Base-by-base conservation (phyloP, 2,329 filamentous ascomycete genomes). In the Neonectria hederae region DNA sequence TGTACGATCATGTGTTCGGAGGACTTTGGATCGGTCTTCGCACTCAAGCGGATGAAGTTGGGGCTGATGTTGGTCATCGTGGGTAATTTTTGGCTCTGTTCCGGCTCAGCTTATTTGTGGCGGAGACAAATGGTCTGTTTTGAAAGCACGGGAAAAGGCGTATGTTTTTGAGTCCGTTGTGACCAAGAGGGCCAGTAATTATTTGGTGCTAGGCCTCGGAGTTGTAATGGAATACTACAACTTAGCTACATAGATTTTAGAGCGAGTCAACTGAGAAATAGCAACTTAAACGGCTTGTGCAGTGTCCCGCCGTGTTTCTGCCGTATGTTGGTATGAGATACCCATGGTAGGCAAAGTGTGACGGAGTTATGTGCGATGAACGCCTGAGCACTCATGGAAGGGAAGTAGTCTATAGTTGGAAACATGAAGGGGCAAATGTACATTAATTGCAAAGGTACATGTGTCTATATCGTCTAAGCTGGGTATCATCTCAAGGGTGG, bases 1-100 rank as follows among this genome's bases (percentile, higher is more conserved):
- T 32, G 72, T 80, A 32, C 76, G 74, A 19, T 73, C 69, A 24
- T 79, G 75, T 54, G 67, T 80, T 54, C 76, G 70, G 58, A 75
- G 69, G 43, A 76, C 74, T 30, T 69, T 77, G 56, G 73, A 76
- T 65, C 74, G 79, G 62, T 68, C 74, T n/a, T 69, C 70, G 24
- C 68, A 69, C 52, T 67, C 65, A 24, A 65, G 45, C 21, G 40
- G 58, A 46, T 66, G 65, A 57, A 63, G 24, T 40, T 54, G 48
- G 54, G 40, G 54, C 5, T 32, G 42, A 19, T 43, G 48, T 63
- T 54, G 28, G 38, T 21, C 21, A 48, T 42, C n/a, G 30, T 14
- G 11, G 30, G 40, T 21, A 54, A 64, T 60, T 58, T 38, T 42
- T 46, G 19, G 53, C 35, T 43, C 32, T 28, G 11, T 43, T 5